Base-by-base conservation (phyloP, 2,329 filamentous ascomycete species). In the Aspergillus piperis region DNA sequence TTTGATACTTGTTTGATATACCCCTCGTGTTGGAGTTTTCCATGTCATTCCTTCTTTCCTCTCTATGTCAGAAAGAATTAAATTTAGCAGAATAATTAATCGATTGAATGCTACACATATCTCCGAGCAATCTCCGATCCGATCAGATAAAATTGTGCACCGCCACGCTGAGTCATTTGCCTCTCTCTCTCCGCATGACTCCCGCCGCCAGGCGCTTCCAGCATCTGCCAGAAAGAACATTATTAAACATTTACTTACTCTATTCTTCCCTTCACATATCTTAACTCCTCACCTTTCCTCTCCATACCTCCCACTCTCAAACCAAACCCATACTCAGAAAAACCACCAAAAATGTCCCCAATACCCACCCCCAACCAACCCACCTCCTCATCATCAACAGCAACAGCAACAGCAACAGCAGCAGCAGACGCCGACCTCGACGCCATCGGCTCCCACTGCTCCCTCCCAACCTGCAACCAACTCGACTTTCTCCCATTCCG, bases 401-500 rank as follows among this genome's bases (percentile, higher is more conserved):
- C 17, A 19, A 19, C 17, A 19, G 17, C 17, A 19, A 19, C 17
- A 19, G n/a, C n/a, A n/a, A n/a, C n/a, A 30, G 10, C 27, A 47
- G 47, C 54, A 55, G 68, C 42, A 48, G 83, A 89, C 71, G 84
- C 87, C 70, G 93, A 97, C 78, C 89, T 93, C 51, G 89, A 91
- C 70, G 85, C 93, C 23, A 89, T 98, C 68, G 95, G 95, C 77
- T 86, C 86, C 63, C 93, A 97, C 81, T 99, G 95, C 84, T 88
- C 97, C 76, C 89, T 90, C 78, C 82, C 89, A 66, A 96, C 92
- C 82, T 99, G 95, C 83, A 90, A 93, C 74, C 90, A 95, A 73
- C 90, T 98, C 62, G 95, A 98, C 78, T 98, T 99, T 77, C 86
- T 99, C 4, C 95, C 95, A 3, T 98, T 98, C 77, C 85, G 88